These are phyloP conservation scores for Beauveria australis DNA, from an alignment of 2,329 filamentous ascomycete species.

Conservation along the genomic window DNA sequence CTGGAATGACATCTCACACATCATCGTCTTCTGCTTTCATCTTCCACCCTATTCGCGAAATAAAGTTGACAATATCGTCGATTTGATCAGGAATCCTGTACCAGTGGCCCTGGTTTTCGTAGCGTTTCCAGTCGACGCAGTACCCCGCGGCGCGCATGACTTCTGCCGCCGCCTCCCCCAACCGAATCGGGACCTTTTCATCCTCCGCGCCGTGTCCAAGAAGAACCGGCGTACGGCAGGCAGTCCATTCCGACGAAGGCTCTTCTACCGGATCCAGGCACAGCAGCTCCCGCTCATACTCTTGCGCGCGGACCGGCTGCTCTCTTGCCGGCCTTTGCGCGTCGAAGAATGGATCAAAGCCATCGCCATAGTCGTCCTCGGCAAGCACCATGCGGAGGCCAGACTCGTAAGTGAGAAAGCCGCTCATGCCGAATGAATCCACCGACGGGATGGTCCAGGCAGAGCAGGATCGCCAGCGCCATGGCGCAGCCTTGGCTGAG, in stretches of 20 bases:
- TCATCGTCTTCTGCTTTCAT: neutral
- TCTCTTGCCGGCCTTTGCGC: constrained; percentile 11
- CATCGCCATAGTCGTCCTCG: constrained; percentile 10
- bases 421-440: constrained; percentile 41
- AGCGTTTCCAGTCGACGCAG: constrained; percentile 30
- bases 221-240: neutral
- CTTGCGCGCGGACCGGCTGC: constrained; percentile 18
- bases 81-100: constrained; percentile 37
- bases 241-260: neutral
- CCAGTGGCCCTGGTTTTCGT: constrained; percentile 37
- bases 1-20: too few relatives aligned
- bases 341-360: constrained; percentile 19
- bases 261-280: neutral
- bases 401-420: constrained; percentile 33
- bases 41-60: neutral
- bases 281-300: constrained; percentile 14
- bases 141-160: constrained; percentile 25
- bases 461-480: constrained; percentile 33
- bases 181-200: neutral
- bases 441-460: constrained; percentile 27
- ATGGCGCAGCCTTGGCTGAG: constrained; percentile 47
- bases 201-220: neutral
- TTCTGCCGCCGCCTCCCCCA: neutral
- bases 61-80: constrained; percentile 34
- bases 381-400: constrained; percentile 24